Evolutionary conservation across 2,329 filamentous ascomycete species (phyloP).

Genomic region (Aspergillus fijiensis): DNA sequence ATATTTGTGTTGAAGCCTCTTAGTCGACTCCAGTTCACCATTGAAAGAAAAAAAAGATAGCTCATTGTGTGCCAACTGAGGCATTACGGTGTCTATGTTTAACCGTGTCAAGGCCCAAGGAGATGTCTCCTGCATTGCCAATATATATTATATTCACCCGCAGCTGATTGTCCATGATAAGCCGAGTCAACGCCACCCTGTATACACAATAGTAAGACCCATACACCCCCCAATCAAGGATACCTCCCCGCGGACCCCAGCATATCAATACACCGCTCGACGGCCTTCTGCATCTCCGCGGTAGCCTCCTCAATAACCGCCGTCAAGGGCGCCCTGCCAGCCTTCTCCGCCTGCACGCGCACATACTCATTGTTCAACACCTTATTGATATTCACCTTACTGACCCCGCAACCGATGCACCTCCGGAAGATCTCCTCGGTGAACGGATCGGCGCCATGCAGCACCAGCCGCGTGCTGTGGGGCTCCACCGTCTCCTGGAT

Average conservation of each 20-base stretch:
- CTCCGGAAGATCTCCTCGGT: conserved; percentile 54
- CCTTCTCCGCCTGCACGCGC: conserved; percentile 49
- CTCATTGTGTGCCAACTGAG: too few species aligned
- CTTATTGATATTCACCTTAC: conserved; percentile 61
- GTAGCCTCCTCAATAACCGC: conserved; percentile 56
- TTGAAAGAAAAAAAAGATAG: too few species aligned
- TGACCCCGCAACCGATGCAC: conserved; percentile 56
- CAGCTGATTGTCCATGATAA: too few species aligned
- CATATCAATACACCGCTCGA: conserved; percentile 58
- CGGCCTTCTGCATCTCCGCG: conserved; percentile 54
- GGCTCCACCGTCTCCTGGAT: conserved; percentile 53
- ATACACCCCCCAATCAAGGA: conserved; percentile 11
- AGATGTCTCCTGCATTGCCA: too few species aligned
- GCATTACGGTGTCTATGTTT: too few species aligned
- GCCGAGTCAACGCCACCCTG: too few species aligned
- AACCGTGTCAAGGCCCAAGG: too few species aligned
- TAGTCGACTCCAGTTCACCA: too few species aligned
- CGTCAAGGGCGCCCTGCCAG: conserved; percentile 54
- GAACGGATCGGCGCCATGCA: conserved; percentile 61
- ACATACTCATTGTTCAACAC: conserved; percentile 55
- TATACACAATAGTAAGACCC: too few species aligned
- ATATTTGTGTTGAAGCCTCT: too few species aligned
- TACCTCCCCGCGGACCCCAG: conserved; percentile 42
- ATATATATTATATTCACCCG: too few species aligned
- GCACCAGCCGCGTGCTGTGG: conserved; percentile 50